phyloP scores from a whole-genome alignment of 2,329 filamentous ascomycete genomes.

The Neurospora sp. region DNA sequence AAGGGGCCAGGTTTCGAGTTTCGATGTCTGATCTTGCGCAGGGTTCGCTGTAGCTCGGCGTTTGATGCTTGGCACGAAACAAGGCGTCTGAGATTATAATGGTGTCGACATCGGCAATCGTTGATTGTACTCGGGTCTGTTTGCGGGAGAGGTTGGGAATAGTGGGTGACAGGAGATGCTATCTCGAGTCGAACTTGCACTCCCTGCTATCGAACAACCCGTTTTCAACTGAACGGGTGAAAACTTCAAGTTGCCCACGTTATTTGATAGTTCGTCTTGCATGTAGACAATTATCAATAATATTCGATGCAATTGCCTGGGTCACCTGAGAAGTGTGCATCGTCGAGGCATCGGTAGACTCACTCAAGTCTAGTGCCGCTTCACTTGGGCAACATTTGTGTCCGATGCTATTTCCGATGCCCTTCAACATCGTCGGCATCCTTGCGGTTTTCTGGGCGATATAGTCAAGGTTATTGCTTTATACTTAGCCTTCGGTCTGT shows the following conservation, averaged over 20 bases:
- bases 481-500: background rate
- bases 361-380: background rate
- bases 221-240: background rate
- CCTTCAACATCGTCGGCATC: background rate
- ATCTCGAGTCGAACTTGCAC: background rate
- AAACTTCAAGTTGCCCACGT: background rate
- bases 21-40: background rate
- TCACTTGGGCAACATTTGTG: background rate
- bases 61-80: background rate
- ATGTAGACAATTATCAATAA: background rate
- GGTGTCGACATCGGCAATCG: background rate
- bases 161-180: background rate
- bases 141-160: background rate
- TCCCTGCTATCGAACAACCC: background rate
- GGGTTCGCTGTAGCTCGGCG: background rate
- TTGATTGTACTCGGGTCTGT: background rate
- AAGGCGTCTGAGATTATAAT: background rate
- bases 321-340: background rate
- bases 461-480: background rate
- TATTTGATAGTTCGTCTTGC: background rate
- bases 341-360: background rate
- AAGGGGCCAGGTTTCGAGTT: background rate
- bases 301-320: background rate
- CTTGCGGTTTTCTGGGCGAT: background rate
- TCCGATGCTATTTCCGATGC: background rate